Percentiles rank a stretch among this genome's conserved stretches.
Evolutionary conservation across 1,284 basidiomycete genomes (phyloP).

Genomic region (Rhodotorula sp.): DNA sequence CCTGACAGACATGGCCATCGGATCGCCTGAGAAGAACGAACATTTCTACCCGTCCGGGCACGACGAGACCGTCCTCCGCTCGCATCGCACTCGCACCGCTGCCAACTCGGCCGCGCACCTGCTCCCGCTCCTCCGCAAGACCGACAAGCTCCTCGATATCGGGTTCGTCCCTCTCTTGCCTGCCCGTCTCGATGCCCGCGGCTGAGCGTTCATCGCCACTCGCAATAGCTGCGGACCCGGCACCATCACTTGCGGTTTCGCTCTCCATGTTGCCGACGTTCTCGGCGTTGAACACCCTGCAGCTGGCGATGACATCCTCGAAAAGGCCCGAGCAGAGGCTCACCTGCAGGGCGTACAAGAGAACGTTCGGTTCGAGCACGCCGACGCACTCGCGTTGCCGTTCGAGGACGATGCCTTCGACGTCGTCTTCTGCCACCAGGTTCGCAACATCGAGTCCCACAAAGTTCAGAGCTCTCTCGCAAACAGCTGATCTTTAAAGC

Average conservation of each 20-base stretch:
- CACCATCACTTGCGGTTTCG: conserved; percentile 39
- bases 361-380: conserved; percentile 33
- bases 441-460: too few relatives aligned
- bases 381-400: conserved; percentile 28
- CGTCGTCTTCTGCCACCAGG: conserved; percentile 55
- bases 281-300: conserved; percentile 36
- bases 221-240: conserved; percentile 38
- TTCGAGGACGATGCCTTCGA: conserved; percentile 45
- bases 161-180: conserved; percentile 11
- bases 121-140: conserved; percentile 1
- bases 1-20: too few relatives aligned
- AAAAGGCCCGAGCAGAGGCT: conserved; percentile 5
- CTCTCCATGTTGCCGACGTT: conserved; percentile 17
- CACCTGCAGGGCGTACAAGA: neutral
- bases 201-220: too few relatives aligned
- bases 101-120: conserved; percentile 5
- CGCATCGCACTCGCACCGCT: conserved; percentile 5
- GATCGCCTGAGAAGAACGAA: too few relatives aligned
- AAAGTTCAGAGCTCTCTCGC: too few relatives aligned
- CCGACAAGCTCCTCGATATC: conserved; percentile 21
- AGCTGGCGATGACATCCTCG: conserved; percentile 17
- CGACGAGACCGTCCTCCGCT: conserved; percentile 4
- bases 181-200: too few relatives aligned
- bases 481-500: neutral
- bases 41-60: conserved; percentile 13